Evolutionary conservation across 192 early-diverging fungal genomes (phyloP).

Genomic region (Neocallimastix lanati): DNA sequence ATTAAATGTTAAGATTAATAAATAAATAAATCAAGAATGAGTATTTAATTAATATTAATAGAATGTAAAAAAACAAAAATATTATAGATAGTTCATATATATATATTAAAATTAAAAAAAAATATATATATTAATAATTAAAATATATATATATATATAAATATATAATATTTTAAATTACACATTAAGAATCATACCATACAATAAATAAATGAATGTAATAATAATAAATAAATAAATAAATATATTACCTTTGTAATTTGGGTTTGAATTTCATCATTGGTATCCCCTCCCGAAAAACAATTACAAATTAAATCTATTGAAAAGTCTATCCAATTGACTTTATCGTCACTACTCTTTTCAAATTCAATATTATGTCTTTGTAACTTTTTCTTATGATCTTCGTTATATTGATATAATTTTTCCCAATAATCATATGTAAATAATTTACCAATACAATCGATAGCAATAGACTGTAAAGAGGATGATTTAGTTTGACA

Average conservation of each 20-base stretch:
- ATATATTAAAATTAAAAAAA: no score
- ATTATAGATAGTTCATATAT: no score
- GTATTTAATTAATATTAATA: no score
- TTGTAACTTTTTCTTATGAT: conserved; percentile 3
- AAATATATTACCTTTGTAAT: conserved; percentile 76
- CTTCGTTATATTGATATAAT: conserved; percentile 5
- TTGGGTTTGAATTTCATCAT: conserved; percentile 76
- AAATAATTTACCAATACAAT: conserved; percentile 65
- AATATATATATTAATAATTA: no score
- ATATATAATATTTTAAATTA: no score
- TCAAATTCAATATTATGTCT: conserved; percentile 5
- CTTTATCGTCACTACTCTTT: conserved; percentile 7
- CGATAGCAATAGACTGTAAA: conserved; percentile 49
- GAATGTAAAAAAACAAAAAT: no score
- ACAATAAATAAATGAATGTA: not conserved
- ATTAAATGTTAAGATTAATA: no score
- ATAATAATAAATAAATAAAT: no score
- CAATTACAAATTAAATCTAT: conserved; percentile 60
- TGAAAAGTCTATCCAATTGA: conserved; percentile 34
- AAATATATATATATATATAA: no score
- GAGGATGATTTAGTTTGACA: conserved; percentile 44
- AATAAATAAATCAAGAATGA: no score
- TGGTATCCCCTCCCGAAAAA: conserved; percentile 58
- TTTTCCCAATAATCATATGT: conserved; percentile 38
- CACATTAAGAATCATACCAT: no score